Evolutionary conservation across 257 asterid genomes (phyloP), one percentile per base, ranked within the genome.

Genomic region (Anisodus tanguticus): DNA sequence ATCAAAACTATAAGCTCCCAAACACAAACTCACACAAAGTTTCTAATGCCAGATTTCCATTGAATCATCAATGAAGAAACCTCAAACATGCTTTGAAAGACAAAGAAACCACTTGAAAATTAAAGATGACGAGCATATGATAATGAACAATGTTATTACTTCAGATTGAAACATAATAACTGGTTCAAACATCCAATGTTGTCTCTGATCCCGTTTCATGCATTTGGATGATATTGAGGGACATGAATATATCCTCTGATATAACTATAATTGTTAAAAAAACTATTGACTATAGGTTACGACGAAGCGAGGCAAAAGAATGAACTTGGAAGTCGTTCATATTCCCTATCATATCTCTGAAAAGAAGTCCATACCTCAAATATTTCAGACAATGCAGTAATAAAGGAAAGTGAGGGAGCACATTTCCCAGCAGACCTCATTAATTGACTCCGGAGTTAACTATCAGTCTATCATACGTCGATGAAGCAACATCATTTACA

Each of bases 291-390:
- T 15, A 15, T 49, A 67, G 12, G 51, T 13, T 9, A 68, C 6
- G 12, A 3, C 51, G 37, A 37, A 35, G 51, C 49, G 6, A 0
- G 26, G 76, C 12, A 68, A 17, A 9, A 3, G 51, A 39, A 4
- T 68, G 53, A 68, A 37, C 76, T 68, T 15, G 76, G 76, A 68
- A 68, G 49, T 6, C 3, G 1, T 39, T 69, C 54, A 16, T 43
- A 70, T 70, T 70, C 79, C 55, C 79, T 39, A 70, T 35, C 79
- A 70, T 70, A 69, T 69, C 78, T 39, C 35, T 8, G 35, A 69
- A 17, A 41, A 69, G 31, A 17, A 69, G 78, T 17, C 26, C 13
- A 6, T 68, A 68, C 49, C 77, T 68, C 77, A 68, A 13, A 68
- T 3, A 35, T 37, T 39, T 16, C 53, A 68, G 26, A 68, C 51